These are phyloP conservation scores for Aspergillus indologenus DNA, from an alignment of 495 filamentous ascomycete genomes.

Conservation along the genomic window DNA sequence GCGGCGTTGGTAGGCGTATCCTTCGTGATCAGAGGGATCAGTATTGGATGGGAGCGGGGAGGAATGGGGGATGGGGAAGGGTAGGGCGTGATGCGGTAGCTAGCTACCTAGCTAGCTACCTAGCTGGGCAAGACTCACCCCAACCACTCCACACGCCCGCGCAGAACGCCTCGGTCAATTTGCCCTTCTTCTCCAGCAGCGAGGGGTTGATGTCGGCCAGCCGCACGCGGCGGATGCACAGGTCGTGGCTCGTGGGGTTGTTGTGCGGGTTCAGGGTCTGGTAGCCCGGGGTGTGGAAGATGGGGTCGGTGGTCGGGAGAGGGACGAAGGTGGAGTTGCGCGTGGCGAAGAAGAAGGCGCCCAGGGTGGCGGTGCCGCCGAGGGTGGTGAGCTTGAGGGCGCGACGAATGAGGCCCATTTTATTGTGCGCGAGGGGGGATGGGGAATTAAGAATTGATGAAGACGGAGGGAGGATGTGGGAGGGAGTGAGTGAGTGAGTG, in stretches of 20 bases:
- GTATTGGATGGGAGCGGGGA: background rate
- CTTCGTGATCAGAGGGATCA: constrained; percentile 30
- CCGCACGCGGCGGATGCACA: constrained; percentile 59
- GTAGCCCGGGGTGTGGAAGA: constrained; percentile 56
- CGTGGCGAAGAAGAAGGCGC: constrained; percentile 42
- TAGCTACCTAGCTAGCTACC: background rate
- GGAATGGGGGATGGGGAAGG: background rate
- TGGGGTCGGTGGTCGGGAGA: constrained; percentile 55
- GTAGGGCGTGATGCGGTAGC: background rate
- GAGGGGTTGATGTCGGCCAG: constrained; percentile 61
- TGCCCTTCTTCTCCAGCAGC: constrained; percentile 58
- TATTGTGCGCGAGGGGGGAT: background rate
- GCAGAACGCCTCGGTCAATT: constrained; percentile 60
- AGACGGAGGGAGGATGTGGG: background rate
- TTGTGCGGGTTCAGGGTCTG: constrained; percentile 57
- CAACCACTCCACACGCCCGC: constrained; percentile 64
- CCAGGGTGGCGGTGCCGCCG: constrained; percentile 39
- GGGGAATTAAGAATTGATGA: background rate
- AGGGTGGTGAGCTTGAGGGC: constrained; percentile 41
- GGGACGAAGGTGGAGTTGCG: constrained; percentile 46
- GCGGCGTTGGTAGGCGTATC: constrained; percentile 60
- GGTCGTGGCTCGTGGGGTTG: constrained; percentile 60
- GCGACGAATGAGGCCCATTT: constrained; percentile 49
- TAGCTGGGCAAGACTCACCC: constrained; percentile 41
- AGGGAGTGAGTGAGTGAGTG: background rate